phyloP scores from a whole-genome alignment of 2,329 filamentous ascomycete genomes.

The Xylaria arbuscula region DNA sequence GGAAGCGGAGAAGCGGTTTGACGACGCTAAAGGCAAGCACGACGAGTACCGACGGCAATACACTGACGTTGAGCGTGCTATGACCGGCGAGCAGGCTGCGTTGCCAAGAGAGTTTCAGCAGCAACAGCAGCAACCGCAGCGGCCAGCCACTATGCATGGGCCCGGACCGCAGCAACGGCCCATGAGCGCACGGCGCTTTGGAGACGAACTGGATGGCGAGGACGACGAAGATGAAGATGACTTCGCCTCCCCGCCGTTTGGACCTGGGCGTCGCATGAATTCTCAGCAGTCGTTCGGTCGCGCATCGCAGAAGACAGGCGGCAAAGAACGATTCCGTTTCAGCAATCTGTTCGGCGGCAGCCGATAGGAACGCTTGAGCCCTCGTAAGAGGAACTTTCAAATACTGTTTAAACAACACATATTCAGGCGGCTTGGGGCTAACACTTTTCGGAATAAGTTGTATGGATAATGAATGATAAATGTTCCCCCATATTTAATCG shows the following conservation, averaged over 20 bases:
- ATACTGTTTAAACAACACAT: not conserved
- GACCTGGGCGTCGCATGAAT: conserved; percentile 45
- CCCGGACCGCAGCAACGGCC: conserved; percentile 39
- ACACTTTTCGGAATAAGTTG: not conserved
- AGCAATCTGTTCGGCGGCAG: conserved; percentile 40
- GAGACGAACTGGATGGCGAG: conserved; percentile 29
- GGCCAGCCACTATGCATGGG: conserved; percentile 36
- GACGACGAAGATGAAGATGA: conserved; percentile 42
- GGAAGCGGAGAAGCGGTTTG: conserved; percentile 55
- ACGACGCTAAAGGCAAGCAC: conserved; percentile 58
- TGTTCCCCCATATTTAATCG: not conserved
- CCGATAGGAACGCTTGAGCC: conserved; percentile 13
- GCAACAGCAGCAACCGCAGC: conserved; percentile 22
- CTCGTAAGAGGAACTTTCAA: not conserved
- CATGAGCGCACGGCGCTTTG: conserved; percentile 40
- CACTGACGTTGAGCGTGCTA: conserved; percentile 55
- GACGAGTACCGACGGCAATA: conserved; percentile 59
- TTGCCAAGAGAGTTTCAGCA: conserved; percentile 35
- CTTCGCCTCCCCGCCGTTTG: conserved; percentile 42
- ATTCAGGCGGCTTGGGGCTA: not conserved
- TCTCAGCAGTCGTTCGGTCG: conserved; percentile 51
- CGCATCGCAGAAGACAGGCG: conserved; percentile 46
- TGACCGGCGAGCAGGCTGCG: conserved; percentile 54
- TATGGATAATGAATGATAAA: conserved; percentile 8
- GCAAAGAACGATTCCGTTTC: conserved; percentile 49